A percentile compares a stretch with the other conserved stretches of the same genome.
These are phyloP conservation scores for Raphidocelis subcapitata DNA, from an alignment of 139 green algal genomes.

Conservation along the genomic window DNA sequence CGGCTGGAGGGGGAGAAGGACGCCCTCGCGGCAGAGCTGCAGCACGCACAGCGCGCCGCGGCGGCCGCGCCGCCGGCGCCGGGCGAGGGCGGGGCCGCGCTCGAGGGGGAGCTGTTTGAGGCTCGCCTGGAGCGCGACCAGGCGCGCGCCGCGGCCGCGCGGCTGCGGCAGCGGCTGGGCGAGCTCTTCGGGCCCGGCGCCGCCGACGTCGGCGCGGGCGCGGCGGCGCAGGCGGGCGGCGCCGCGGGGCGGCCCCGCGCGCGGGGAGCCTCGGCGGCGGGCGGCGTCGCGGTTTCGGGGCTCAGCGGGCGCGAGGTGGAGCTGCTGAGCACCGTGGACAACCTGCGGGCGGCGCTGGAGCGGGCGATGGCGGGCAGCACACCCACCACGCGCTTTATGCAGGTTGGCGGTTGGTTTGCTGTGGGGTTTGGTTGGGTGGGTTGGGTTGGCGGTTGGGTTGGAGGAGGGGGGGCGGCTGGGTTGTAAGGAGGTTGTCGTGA, in stretches of 20 bases:
- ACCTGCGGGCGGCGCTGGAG: conserved; percentile 72
- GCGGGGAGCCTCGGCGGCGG: not conserved
- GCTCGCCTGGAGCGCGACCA: conserved; percentile 52
- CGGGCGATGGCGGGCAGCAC: conserved; percentile 57
- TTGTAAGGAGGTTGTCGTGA: not conserved
- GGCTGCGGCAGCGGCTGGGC: conserved; percentile 39
- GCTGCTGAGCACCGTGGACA: conserved; percentile 63
- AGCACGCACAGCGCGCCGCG: conserved; percentile 7
- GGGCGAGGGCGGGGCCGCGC: too few species aligned
- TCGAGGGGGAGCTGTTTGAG: conserved; percentile 43
- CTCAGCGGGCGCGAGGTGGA: conserved; percentile 51
- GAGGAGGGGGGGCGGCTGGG: not conserved
- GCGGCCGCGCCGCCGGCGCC: conserved; percentile 12
- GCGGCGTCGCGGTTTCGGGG: not conserved
- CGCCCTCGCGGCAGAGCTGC: conserved; percentile 38
- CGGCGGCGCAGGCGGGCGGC: not conserved
- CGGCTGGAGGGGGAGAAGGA: conserved; percentile 48
- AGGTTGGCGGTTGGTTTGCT: conserved; percentile 30
- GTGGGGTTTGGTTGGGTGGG: not conserved
- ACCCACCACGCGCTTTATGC: conserved; percentile 76
- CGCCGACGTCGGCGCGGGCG: not conserved
- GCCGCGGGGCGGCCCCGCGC: conserved; percentile 1
- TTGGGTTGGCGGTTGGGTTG: not conserved
- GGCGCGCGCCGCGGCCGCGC: conserved; percentile 39
- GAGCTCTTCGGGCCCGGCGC: conserved; percentile 40